Evolutionary conservation across 768 basidiomycete species (phyloP).

Genomic region (Tulasnella sp.): DNA sequence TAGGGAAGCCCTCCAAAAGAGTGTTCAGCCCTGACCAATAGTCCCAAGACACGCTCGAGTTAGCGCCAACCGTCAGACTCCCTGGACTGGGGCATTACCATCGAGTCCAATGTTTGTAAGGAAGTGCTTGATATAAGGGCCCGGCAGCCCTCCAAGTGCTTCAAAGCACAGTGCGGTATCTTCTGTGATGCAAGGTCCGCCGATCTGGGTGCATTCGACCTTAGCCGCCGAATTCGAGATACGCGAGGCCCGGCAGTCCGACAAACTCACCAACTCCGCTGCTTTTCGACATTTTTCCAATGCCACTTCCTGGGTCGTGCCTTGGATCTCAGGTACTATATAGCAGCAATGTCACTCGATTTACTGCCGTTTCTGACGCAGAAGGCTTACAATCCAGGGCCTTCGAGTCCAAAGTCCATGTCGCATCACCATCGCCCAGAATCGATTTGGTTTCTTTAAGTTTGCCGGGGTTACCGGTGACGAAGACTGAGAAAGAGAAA

Average conservation of each 20-base stretch:
- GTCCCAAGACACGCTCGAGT: conserved; percentile 2
- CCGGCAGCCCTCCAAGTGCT: conserved; percentile 84
- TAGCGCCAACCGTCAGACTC: not conserved
- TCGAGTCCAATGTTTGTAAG: conserved; percentile 74
- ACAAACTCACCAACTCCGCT: conserved; percentile 60
- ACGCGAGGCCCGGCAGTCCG: not conserved
- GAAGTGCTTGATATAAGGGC: conserved; percentile 96
- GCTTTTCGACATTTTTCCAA: conserved; percentile 78
- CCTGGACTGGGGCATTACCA: conserved; percentile 39
- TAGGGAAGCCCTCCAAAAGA: conserved; percentile 68
- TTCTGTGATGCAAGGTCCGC: conserved; percentile 65
- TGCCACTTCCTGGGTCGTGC: conserved; percentile 85
- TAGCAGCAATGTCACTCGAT: not conserved
- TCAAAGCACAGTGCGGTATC: conserved; percentile 92
- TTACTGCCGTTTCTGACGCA: not conserved
- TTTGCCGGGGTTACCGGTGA: conserved; percentile 92
- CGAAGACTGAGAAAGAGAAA: conserved; percentile 56
- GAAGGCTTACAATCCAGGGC: conserved; percentile 64
- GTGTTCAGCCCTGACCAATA: conserved; percentile 58
- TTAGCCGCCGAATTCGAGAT: not conserved
- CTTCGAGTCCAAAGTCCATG: conserved; percentile 61
- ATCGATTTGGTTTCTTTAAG: conserved; percentile 82
- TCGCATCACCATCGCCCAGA: conserved; percentile 48
- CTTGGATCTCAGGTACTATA: conserved; percentile 89
- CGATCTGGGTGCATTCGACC: conserved; percentile 31